A percentile compares a stretch with the other conserved stretches of the same genome.
Conservation (phyloP, 2,329 filamentous ascomycete species). For the Trichothecium sympodiale region DNA sequence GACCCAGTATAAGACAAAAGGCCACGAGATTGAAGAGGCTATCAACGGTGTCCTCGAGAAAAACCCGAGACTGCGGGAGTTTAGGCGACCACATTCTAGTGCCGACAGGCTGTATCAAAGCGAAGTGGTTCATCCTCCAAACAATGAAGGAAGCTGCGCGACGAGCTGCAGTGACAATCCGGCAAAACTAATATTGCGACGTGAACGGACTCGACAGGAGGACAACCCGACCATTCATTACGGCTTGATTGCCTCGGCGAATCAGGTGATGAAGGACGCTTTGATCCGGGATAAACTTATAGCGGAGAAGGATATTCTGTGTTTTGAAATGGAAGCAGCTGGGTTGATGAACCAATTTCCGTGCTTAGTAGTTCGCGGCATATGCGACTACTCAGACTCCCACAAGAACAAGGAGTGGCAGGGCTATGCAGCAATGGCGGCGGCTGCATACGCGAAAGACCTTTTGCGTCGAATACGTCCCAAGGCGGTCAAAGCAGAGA, state of each 20-base stretch:
- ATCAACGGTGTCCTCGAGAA: background rate
- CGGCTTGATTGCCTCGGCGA: slow-evolving; percentile 7
- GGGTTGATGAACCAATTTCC: too few species aligned
- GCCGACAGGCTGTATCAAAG: slow-evolving; percentile 1
- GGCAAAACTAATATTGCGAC: background rate
- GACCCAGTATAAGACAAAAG: slow-evolving; percentile 7
- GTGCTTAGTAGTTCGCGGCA: too few species aligned
- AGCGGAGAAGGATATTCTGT: slow-evolving; percentile 8
- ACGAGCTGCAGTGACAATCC: too few species aligned
- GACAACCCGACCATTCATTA: slow-evolving; percentile 8
- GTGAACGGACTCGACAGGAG: slow-evolving; percentile 1
- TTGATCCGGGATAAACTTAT: slow-evolving; percentile 13
- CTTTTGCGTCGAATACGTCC: slow-evolving; percentile 1
- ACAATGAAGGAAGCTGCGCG: too few species aligned
- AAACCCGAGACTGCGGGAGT: slow-evolving; percentile 1
- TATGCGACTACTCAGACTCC: too few species aligned
- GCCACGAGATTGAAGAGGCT: slow-evolving; percentile 8
- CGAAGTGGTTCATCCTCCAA: background rate
- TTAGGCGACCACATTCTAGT: background rate
- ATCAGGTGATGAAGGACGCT: slow-evolving; percentile 11
- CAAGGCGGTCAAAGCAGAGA: background rate
- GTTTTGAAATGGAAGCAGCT: too few species aligned
- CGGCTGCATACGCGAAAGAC: slow-evolving; percentile 15
- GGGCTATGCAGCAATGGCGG: slow-evolving; percentile 11
- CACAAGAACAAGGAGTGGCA: too few species aligned